phyloP scores from a whole-genome alignment of 805 yeast genomes.

The Kluyveromyces starmeri region DNA sequence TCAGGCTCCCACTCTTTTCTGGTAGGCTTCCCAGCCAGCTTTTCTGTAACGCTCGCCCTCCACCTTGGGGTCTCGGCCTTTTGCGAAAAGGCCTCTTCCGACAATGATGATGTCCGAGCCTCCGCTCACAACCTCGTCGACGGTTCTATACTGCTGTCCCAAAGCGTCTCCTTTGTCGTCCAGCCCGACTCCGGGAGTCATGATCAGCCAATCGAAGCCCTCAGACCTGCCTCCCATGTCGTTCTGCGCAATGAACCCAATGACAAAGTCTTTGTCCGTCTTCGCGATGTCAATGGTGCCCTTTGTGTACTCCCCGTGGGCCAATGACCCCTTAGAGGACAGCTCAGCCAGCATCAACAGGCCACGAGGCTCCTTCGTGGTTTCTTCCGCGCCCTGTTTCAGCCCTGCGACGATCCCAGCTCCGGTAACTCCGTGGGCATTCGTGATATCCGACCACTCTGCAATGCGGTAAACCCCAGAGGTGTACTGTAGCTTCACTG shows the following conservation, averaged over 20 bases:
- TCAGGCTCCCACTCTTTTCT: constrained; percentile 30
- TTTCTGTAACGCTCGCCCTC: constrained; percentile 84
- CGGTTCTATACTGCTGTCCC: constrained; percentile 96
- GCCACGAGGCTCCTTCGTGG: constrained; percentile 74
- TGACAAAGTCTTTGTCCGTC: constrained; percentile 77
- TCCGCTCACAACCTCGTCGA: constrained; percentile 66
- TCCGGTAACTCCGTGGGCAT: constrained; percentile 97
- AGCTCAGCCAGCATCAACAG: constrained; percentile 91
- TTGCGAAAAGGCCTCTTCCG: constrained; percentile 95
- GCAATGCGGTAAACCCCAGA: constrained; percentile 88
- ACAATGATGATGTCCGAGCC: constrained; percentile 96
- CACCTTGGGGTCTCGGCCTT: constrained; percentile 81
- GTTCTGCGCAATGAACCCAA: constrained; percentile 93
- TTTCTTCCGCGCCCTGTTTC: constrained; percentile 63
- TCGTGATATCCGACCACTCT: constrained; percentile 93
- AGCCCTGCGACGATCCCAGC: constrained; percentile 86
- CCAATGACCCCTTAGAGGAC: constrained; percentile 88
- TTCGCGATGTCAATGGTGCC: constrained; percentile 88
- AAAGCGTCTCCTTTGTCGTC: constrained; percentile 93
- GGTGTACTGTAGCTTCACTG: constrained; percentile 87
- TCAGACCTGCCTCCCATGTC: constrained; percentile 76
- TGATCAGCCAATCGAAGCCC: constrained; percentile 89
- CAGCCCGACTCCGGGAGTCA: constrained; percentile 98
- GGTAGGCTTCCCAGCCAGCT: constrained; percentile 94
- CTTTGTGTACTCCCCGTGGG: constrained; percentile 82